Percentiles rank a stretch among this genome's conserved stretches.
Evolutionary conservation across 2,329 filamentous ascomycete genomes (phyloP).

Genomic region (Trichoderma sp.): DNA sequence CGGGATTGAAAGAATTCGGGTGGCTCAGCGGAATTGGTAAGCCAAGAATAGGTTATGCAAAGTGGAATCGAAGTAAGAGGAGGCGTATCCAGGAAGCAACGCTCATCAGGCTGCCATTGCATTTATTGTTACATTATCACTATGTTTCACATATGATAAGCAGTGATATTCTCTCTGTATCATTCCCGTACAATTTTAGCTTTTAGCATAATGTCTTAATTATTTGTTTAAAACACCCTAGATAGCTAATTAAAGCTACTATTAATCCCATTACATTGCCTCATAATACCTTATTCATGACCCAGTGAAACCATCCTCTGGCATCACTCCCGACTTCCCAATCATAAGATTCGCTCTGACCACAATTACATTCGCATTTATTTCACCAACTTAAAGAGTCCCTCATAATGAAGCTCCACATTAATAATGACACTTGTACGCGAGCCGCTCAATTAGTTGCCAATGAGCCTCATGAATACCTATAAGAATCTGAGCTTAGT

Average conservation of each 20-base stretch:
- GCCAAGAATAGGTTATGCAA: background rate
- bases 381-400: background rate
- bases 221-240: too few relatives aligned
- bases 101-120: too few relatives aligned
- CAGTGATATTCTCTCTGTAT: too few relatives aligned
- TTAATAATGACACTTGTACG: slow-evolving; percentile 8
- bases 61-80: background rate
- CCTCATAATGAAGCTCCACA: background rate
- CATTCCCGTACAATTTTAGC: too few relatives aligned
- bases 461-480: background rate
- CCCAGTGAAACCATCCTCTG: background rate
- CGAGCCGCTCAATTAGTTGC: slow-evolving; percentile 9
- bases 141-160: too few relatives aligned
- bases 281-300: background rate
- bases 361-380: background rate
- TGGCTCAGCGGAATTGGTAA: background rate
- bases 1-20: background rate
- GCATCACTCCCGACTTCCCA: background rate
- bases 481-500: background rate
- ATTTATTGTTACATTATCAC: background rate
- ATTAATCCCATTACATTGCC: too few relatives aligned
- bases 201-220: background rate
- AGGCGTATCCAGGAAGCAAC: too few relatives aligned
- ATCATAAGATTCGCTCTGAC: background rate
- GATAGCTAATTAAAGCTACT: too few relatives aligned